Percentiles rank a stretch among this genome's conserved stretches.
phyloP scores from a whole-genome alignment of 345 rosid species.

The Salix exigua region DNA sequence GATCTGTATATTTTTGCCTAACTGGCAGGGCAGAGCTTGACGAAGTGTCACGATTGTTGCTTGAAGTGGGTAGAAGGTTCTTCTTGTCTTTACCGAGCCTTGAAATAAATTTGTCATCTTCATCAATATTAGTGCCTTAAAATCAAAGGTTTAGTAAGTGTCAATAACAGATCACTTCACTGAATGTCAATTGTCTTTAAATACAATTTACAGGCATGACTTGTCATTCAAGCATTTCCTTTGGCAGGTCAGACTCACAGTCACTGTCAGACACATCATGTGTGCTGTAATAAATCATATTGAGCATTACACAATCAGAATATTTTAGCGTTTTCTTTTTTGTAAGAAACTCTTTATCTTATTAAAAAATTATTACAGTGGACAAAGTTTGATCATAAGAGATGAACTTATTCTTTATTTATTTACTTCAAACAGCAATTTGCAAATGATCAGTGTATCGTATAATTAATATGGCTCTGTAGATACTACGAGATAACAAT shows the following conservation, averaged over 20 bases:
- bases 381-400: not conserved
- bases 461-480: not conserved
- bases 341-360: not conserved
- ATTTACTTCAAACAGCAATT: not conserved
- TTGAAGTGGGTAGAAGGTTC: conserved; percentile 16
- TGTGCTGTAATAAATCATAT: not conserved
- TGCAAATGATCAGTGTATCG: not conserved
- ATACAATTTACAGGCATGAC: not conserved
- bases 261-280: not conserved
- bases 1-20: conserved; percentile 11
- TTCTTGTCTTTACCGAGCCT: conserved; percentile 13
- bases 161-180: not conserved
- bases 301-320: not conserved
- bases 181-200: not conserved
- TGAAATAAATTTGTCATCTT: conserved; percentile 14
- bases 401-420: not conserved
- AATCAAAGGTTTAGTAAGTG: not conserved
- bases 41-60: conserved; percentile 16
- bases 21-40: conserved; percentile 9
- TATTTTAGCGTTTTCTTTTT: not conserved
- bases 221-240: conserved; percentile 1
- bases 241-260: not conserved
- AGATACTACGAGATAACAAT: not conserved
- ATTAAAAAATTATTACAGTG: not conserved
- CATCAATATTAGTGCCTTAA: conserved; percentile 18